Percentiles rank a stretch among this genome's conserved stretches.
Evolutionary conservation across 2,329 filamentous ascomycete genomes (phyloP).

Genomic region (Lizonia empirigonia): DNA sequence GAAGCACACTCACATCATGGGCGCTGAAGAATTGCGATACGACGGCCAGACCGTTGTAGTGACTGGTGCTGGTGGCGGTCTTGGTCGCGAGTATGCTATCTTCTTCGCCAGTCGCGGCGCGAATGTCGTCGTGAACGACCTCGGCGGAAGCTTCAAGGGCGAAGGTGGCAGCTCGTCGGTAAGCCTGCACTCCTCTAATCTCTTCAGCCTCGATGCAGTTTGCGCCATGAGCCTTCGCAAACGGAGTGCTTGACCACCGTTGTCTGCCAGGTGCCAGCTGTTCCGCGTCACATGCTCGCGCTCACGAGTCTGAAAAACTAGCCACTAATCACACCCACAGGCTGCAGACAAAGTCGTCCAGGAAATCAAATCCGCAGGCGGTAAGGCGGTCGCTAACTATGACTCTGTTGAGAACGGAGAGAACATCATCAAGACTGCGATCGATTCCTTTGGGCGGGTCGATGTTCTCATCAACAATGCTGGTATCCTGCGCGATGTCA

Average conservation of each 20-base stretch:
- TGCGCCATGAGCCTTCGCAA: background rate
- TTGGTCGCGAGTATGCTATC: conserved; percentile 80
- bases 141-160: conserved; percentile 91
- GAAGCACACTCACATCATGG: conserved; percentile 32
- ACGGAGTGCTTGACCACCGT: background rate
- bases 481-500: conserved; percentile 90
- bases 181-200: conserved; percentile 31
- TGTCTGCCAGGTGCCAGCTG: background rate
- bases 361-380: conserved; percentile 84
- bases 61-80: conserved; percentile 81
- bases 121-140: conserved; percentile 94
- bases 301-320: background rate
- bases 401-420: conserved; percentile 93
- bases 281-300: conserved; percentile 2
- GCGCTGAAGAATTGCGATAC: conserved; percentile 67
- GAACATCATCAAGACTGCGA: conserved; percentile 88
- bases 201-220: too few relatives aligned
- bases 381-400: conserved; percentile 97
- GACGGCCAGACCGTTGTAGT: conserved; percentile 90
- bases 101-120: conserved; percentile 94
- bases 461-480: conserved; percentile 98
- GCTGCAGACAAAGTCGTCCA: conserved; percentile 82
- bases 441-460: conserved; percentile 81
- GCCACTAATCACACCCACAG: conserved; percentile 51
- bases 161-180: conserved; percentile 89